Evolutionary conservation across 2,329 filamentous ascomycete genomes (phyloP).

Genomic region (Fusarium chuoi): DNA sequence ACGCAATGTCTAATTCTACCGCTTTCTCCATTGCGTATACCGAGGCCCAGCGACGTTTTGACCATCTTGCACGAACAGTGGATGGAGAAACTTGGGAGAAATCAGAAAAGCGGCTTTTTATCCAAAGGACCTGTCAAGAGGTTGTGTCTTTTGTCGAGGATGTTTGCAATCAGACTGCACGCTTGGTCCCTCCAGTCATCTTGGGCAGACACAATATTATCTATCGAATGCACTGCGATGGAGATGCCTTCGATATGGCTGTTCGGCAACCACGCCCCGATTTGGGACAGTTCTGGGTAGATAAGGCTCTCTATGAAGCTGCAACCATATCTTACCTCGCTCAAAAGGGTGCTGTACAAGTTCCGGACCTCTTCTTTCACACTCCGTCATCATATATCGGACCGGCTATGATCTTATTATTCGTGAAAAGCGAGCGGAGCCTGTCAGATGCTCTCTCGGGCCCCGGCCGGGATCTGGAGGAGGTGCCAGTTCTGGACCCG

Average conservation of each 20-base stretch:
- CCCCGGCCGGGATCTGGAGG: not conserved
- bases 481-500: not conserved
- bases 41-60: slow-evolving; percentile 7
- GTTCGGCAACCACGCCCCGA: slow-evolving; percentile 8
- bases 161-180: not conserved
- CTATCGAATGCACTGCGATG: slow-evolving; percentile 1
- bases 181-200: slow-evolving; percentile 1
- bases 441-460: slow-evolving; percentile 2
- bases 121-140: not conserved
- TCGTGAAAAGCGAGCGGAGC: not conserved
- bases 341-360: not conserved
- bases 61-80: not conserved
- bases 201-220: slow-evolving; percentile 8
- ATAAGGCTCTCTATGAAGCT: slow-evolving; percentile 8
- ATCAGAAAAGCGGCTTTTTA: not conserved
- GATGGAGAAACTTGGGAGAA: slow-evolving; percentile 5
- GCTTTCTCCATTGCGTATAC: not conserved
- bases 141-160: not conserved
- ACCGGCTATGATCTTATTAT: not conserved
- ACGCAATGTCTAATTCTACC: not conserved
- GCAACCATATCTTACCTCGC: not conserved
- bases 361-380: not conserved
- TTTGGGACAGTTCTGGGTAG: slow-evolving; percentile 1
- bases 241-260: not conserved
- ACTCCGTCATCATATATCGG: not conserved